Conservation (phyloP, 306 rosid species). For the Hippophae gyantsensis region DNA sequence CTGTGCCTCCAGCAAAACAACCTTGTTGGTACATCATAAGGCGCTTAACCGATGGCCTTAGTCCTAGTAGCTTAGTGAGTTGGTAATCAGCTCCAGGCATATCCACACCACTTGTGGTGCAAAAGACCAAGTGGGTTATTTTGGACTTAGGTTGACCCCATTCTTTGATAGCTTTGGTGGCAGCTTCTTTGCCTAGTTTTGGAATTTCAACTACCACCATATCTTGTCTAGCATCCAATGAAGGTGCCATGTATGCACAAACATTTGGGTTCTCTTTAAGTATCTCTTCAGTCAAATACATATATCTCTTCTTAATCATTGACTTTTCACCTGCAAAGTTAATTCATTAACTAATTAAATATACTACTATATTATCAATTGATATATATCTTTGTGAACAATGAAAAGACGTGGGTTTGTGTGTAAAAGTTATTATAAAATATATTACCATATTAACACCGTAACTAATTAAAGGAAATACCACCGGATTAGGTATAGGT, state of each 20-base stretch:
- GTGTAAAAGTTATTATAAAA: no score
- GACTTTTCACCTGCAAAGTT: not conserved
- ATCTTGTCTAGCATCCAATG: not conserved
- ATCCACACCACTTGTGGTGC: not conserved
- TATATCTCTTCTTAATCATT: constrained; percentile 5
- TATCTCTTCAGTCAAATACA: constrained; percentile 2
- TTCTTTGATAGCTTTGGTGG: not conserved
- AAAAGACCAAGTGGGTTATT: constrained; percentile 1
- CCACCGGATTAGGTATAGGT: no score
- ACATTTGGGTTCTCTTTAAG: constrained; percentile 2
- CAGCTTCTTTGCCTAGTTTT: constrained; percentile 3
- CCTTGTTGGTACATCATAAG: not conserved
- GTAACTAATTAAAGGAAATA: no score
- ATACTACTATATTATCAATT: no score
- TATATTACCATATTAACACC: no score
- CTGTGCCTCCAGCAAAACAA: not conserved
- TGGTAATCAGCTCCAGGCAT: constrained; percentile 1
- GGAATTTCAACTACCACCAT: not conserved
- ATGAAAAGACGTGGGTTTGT: no score
- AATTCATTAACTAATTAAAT: not conserved
- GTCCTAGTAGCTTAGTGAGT: not conserved
- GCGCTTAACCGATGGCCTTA: not conserved
- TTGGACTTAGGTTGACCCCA: not conserved
- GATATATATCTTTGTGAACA: no score
- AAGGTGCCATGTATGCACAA: not conserved